phyloP scores from a whole-genome alignment of 1,284 basidiomycete species.

The Ceratobasidium sp. region DNA sequence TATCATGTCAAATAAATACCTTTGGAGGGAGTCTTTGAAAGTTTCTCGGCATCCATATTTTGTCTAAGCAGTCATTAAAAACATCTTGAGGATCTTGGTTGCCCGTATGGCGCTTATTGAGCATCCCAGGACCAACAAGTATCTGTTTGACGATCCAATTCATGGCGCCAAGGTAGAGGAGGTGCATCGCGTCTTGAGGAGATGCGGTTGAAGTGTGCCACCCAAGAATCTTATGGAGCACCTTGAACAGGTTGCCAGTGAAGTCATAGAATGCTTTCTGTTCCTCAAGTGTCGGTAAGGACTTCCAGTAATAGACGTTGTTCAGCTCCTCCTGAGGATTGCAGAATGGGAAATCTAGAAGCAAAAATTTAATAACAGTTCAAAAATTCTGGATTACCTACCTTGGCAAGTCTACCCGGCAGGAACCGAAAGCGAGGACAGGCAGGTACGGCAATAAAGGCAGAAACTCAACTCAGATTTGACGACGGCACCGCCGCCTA shows the following conservation, averaged over 20 bases:
- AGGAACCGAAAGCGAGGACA: not conserved
- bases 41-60: slow-evolving; percentile 17
- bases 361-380: not conserved
- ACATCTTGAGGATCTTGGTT: not conserved
- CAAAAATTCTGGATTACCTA: not conserved
- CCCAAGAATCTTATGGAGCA: slow-evolving; percentile 9
- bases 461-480: too few relatives aligned
- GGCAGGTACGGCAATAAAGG: not conserved
- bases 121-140: slow-evolving; percentile 13
- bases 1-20: too few relatives aligned
- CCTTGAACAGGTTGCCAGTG: slow-evolving; percentile 15
- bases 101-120: not conserved
- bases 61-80: slow-evolving; percentile 18
- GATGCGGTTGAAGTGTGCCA: slow-evolving; percentile 14
- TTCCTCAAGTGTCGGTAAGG: not conserved
- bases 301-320: slow-evolving; percentile 1
- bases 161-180: slow-evolving; percentile 32
- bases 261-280: not conserved
- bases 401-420: not conserved
- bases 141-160: slow-evolving; percentile 36
- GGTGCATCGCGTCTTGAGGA: slow-evolving; percentile 21
- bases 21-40: slow-evolving; percentile 1
- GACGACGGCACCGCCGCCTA: too few relatives aligned
- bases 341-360: slow-evolving; percentile 12
- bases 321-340: slow-evolving; percentile 9